Evolutionary conservation across 192 early-diverging fungal genomes (phyloP).

Genomic region (Gamsiella multidivaricata): DNA sequence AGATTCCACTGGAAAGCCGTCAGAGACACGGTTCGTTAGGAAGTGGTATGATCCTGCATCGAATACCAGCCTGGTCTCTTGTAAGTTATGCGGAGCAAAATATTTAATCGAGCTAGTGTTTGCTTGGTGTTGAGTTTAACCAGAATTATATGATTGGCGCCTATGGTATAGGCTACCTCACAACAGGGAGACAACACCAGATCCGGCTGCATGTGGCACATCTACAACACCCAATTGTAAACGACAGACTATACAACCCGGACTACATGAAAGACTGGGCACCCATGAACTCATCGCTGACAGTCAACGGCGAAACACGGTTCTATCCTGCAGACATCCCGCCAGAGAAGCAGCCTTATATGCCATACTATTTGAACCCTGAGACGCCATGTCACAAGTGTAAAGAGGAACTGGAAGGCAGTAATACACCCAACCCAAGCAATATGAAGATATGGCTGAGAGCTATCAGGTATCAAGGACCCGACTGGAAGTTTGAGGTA

Average conservation of each 20-base stretch:
- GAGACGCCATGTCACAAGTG: constrained; percentile 48
- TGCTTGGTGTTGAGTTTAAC: too few species aligned
- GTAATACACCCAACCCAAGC: constrained; percentile 26
- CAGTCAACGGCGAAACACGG: constrained; percentile 25
- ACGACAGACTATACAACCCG: constrained; percentile 44
- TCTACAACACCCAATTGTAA: constrained; percentile 34
- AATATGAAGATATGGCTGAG: constrained; percentile 52
- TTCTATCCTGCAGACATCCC: constrained; percentile 43
- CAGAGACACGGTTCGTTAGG: constrained; percentile 38
- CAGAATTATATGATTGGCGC: too few species aligned
- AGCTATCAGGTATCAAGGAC: constrained; percentile 46
- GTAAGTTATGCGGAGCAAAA: constrained; percentile 9
- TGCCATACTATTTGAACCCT: constrained; percentile 36
- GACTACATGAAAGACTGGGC: constrained; percentile 6
- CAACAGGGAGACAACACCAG: constrained; percentile 47
- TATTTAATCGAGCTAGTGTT: neutral
- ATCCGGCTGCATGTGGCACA: constrained; percentile 46
- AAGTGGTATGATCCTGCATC: constrained; percentile 35
- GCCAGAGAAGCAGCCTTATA: constrained; percentile 39
- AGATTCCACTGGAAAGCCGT: constrained; percentile 33
- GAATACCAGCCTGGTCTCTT: constrained; percentile 34
- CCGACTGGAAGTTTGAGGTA: constrained; percentile 47
- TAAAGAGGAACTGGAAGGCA: constrained; percentile 14
- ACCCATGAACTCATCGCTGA: neutral
- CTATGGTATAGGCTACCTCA: constrained; percentile 14